Evolutionary conservation across 2,329 filamentous ascomycete genomes (phyloP).

Genomic region (Stagonosporopsis cucurbitacearum): DNA sequence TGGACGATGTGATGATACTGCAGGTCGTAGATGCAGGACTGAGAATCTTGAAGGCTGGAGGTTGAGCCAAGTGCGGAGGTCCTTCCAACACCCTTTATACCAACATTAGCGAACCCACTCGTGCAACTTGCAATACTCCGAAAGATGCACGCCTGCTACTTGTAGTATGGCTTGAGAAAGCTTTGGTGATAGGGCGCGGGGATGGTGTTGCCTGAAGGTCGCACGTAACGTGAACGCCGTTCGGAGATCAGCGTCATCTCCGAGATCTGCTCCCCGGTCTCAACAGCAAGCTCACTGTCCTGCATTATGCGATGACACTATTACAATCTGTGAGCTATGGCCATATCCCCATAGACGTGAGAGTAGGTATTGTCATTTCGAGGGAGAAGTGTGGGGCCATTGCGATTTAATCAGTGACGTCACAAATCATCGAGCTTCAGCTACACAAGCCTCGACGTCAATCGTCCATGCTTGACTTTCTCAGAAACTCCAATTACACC

Average conservation of each 20-base stretch:
- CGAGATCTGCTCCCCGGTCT: slow-evolving; percentile 1
- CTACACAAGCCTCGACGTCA: slow-evolving; percentile 18
- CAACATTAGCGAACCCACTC: neutral
- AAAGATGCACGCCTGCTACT: neutral
- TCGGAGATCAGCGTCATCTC: neutral
- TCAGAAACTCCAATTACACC: slow-evolving; percentile 7
- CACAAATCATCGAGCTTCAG: slow-evolving; percentile 14
- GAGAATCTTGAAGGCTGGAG: neutral
- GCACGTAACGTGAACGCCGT: neutral
- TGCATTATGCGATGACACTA: neutral
- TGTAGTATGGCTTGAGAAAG: neutral
- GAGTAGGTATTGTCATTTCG: no score
- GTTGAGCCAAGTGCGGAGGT: no score
- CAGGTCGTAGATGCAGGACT: neutral
- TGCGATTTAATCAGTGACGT: slow-evolving; percentile 4
- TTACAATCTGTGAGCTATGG: no score
- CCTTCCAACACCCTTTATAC: neutral
- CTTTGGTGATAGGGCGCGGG: neutral
- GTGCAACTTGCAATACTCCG: no score
- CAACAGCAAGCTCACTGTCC: neutral
- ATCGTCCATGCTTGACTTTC: neutral
- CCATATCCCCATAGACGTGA: no score
- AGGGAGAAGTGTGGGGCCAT: neutral
- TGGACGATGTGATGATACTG: neutral
- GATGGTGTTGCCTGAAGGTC: slow-evolving; percentile 3